Evolutionary conservation across 257 asterid species (phyloP).

Genomic region (Solanum sparsipilum): DNA sequence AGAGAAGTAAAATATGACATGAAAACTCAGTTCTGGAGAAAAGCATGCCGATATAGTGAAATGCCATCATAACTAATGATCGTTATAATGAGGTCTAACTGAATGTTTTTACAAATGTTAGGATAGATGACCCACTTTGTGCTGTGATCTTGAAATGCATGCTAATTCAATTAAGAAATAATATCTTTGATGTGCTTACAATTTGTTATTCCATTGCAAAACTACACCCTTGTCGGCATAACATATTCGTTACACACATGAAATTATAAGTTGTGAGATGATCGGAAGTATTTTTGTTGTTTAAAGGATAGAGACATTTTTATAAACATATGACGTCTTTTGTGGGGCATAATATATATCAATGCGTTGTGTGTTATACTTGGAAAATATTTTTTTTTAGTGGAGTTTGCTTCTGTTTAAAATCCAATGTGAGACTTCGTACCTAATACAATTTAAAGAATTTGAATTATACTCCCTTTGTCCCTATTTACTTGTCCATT

Average conservation of each 20-base stretch:
- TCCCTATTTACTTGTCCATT: background rate
- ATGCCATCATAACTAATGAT: background rate
- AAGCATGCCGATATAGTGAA: background rate
- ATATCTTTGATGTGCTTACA: background rate
- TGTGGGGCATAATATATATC: background rate
- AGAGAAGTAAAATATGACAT: background rate
- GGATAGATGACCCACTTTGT: background rate
- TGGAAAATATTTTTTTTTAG: background rate
- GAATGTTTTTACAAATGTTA: background rate
- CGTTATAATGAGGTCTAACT: background rate
- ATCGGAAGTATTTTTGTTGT: background rate
- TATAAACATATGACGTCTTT: background rate
- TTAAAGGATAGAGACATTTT: background rate
- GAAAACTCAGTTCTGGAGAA: background rate
- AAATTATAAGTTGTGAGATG: background rate
- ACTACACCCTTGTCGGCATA: background rate
- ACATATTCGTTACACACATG: background rate
- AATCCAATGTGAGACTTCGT: background rate
- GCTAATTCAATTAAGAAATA: background rate
- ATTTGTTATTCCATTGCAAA: background rate
- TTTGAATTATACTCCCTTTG: background rate
- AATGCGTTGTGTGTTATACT: background rate
- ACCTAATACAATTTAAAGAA: background rate
- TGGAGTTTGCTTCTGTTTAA: background rate
- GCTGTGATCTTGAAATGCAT: background rate